A percentile compares a stretch with the other conserved stretches of the same genome.
Evolutionary conservation across 2,329 filamentous ascomycete genomes (phyloP).

Genomic region (Clonostachys rhizophaga): DNA sequence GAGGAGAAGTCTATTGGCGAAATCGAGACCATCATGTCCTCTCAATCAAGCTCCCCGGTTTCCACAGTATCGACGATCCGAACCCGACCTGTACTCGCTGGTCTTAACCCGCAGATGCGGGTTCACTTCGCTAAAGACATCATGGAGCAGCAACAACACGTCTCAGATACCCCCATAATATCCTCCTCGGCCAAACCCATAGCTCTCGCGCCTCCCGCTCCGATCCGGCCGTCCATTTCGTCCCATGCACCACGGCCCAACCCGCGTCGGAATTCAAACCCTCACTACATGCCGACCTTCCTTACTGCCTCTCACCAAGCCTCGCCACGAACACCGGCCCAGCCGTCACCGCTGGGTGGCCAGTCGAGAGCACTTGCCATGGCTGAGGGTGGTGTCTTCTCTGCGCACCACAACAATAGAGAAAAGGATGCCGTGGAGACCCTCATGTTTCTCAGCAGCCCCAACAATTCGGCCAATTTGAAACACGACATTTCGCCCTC

Average conservation of each 20-base stretch:
- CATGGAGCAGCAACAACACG: slow-evolving; percentile 2
- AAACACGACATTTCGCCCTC: slow-evolving; percentile 47
- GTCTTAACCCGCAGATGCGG: slow-evolving; percentile 43
- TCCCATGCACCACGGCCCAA: slow-evolving; percentile 23
- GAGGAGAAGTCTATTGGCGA: slow-evolving; percentile 74
- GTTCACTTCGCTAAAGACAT: neutral
- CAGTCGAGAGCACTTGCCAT: slow-evolving; percentile 22
- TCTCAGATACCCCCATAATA: slow-evolving; percentile 29
- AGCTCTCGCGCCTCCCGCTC: slow-evolving; percentile 46
- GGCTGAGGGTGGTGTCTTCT: slow-evolving; percentile 55
- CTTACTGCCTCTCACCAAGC: slow-evolving; percentile 43
- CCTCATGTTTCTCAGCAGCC: slow-evolving; percentile 76
- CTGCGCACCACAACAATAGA: slow-evolving; percentile 59
- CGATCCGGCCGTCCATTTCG: slow-evolving; percentile 43
- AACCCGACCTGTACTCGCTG: neutral
- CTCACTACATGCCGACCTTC: slow-evolving; percentile 42
- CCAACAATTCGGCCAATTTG: slow-evolving; percentile 63
- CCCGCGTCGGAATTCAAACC: slow-evolving; percentile 44
- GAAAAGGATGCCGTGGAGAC: slow-evolving; percentile 82
- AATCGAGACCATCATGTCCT: slow-evolving; percentile 68
- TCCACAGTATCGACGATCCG: slow-evolving; percentile 50
- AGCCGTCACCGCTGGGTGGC: slow-evolving; percentile 20
- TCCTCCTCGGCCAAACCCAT: slow-evolving; percentile 23
- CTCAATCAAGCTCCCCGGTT: slow-evolving; percentile 60
- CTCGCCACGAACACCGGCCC: slow-evolving; percentile 37